Conservation (phyloP, 2,329 filamentous ascomycete genomes). For the Ceratocystis lukuohia region DNA sequence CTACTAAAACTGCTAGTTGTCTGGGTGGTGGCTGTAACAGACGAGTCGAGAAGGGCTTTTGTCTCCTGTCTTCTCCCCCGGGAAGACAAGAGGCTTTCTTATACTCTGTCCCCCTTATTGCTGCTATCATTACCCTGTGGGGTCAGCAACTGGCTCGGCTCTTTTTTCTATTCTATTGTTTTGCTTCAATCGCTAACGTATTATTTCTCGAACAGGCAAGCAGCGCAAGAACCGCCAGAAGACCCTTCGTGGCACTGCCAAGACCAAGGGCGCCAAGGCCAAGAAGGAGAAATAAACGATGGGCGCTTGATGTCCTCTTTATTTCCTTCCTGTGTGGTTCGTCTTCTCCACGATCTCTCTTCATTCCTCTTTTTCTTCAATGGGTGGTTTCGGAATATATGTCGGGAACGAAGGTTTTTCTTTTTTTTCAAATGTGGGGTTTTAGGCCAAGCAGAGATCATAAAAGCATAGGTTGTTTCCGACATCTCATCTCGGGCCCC, state of each 20-base stretch:
- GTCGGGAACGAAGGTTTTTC: not conserved
- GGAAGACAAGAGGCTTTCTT: constrained; percentile 20
- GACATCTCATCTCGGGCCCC: not conserved
- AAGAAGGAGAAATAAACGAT: constrained; percentile 81
- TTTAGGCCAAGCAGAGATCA: not conserved
- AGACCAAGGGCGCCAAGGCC: constrained; percentile 89
- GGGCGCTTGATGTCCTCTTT: constrained; percentile 15
- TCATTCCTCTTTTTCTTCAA: constrained; percentile 4
- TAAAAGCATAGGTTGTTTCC: constrained; percentile 5
- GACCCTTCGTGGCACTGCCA: constrained; percentile 94
- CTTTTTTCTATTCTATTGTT: not conserved
- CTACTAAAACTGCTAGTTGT: not conserved
- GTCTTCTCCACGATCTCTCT: not conserved
- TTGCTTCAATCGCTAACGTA: constrained; percentile 11
- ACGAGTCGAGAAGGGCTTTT: constrained; percentile 19
- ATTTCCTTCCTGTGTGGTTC: constrained; percentile 13
- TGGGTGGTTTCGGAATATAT: not conserved
- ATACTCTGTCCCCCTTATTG: constrained; percentile 10
- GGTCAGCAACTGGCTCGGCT: too few relatives aligned
- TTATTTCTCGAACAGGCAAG: constrained; percentile 58
- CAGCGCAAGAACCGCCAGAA: constrained; percentile 99
- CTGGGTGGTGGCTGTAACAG: constrained; percentile 15
- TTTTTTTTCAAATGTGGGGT: not conserved
- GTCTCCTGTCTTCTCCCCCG: constrained; percentile 15
- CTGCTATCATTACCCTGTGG: not conserved